Evolutionary conservation across 352 stramenopile genomes (phyloP).

Genomic region (Pelagophyceae sp.): DNA sequence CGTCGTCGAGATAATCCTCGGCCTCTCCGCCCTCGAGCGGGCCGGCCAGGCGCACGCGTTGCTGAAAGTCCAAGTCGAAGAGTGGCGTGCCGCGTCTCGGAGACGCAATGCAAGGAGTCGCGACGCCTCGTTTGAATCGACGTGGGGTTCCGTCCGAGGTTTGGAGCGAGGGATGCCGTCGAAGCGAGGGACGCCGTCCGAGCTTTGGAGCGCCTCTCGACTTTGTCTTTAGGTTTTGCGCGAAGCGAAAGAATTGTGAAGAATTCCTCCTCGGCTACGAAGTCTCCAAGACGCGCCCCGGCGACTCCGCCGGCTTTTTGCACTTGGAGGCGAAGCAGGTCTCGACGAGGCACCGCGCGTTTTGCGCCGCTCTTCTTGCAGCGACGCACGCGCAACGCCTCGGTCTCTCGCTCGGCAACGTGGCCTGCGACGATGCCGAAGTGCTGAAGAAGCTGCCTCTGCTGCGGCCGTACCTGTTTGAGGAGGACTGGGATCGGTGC

Average conservation of each 20-base stretch:
- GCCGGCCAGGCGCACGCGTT: not conserved
- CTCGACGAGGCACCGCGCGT: not conserved
- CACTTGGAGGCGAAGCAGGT: too few relatives aligned
- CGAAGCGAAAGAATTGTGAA: too few relatives aligned
- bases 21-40: not conserved
- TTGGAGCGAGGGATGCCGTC: too few relatives aligned
- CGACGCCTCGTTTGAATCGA: too few relatives aligned
- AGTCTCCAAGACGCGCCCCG: too few relatives aligned
- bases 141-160: too few relatives aligned
- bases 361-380: not conserved
- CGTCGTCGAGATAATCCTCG: not conserved
- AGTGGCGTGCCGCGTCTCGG: not conserved
- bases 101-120: too few relatives aligned
- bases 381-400: not conserved
- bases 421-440: not conserved
- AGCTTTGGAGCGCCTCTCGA: too few relatives aligned
- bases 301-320: too few relatives aligned
- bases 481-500: not conserved
- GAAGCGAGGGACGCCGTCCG: too few relatives aligned
- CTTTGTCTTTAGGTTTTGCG: too few relatives aligned
- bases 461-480: not conserved
- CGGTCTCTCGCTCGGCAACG: not conserved
- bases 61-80: constrained; percentile 13
- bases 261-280: too few relatives aligned
- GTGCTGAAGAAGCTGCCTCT: not conserved